Base-by-base conservation (phyloP, 257 asterid species). In the Nicotiana knightiana region DNA sequence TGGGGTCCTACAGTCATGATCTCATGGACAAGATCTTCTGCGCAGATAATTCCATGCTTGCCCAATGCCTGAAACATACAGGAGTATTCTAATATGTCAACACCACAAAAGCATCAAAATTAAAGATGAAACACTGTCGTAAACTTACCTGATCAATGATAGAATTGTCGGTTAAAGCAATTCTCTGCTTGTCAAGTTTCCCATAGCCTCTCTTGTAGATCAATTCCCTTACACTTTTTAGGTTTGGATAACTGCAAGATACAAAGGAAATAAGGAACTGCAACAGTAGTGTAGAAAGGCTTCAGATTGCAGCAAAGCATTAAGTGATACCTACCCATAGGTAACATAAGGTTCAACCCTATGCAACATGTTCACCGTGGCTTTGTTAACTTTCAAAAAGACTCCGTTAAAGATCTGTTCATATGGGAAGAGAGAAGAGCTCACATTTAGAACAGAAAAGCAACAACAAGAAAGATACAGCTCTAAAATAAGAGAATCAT, bases 301-400 rank as follows among this genome's bases (percentile, higher is more conserved):
- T 18, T 26, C 8, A 6, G 21, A 10, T 4, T 1, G 62, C 68
- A 18, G 64, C 53, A 48, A 17, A n/a, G 15, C 0, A 8, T 12
- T n/a, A 24, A 9, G 58, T 3, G 55, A 21, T 12, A 35, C 85
- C 53, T 79, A 90, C 93, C 94, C 92, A 21, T 87, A 91, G n/a
- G 91, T 89, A 13, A 91, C 94, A 59, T 89, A 89, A 12, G 94
- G 94, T 84, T 91, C 94, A 67, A 89, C 92, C 77, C 88, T 84
- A 79, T 87, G 94, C 59, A 91, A 85, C 94, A 91, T 91, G 89
- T 89, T 91, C 78, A 88, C 35, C 3, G 91, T 89, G 11, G 91
- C 94, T 53, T 89, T 88, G 88, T 90, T 90, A 6, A 90, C 92
- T 85, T 89, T 91, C 89, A 91, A 64, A 43, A 91, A 91, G 28